Evolutionary conservation across 352 stramenopile species (phyloP), one percentile per base, ranked within the genome.

Genomic region (Phytophthora macrochlamydospora): DNA sequence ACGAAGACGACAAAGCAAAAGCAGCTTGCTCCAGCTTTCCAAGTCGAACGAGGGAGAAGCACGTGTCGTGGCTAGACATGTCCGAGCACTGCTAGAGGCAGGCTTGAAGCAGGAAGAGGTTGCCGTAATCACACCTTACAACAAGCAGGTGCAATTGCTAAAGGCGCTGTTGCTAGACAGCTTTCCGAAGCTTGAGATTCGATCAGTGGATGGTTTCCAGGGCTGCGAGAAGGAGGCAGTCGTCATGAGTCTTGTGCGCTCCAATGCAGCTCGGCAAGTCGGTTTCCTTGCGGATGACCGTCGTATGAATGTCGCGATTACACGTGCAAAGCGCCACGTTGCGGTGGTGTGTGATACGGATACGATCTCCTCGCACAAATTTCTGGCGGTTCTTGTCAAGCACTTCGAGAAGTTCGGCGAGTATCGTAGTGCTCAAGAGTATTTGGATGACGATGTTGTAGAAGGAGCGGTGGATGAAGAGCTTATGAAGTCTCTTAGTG

Each of bases 291-390:
- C 85, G 9, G 97, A 99, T 65, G 84, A 98, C 51, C 85, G 98
- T 7, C 90, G 98, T n/a, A 92, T 99, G 67, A 99, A 99, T 81
- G 97, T 99, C 24, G 97, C 97, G 9, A 88, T 99, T 8, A 99
- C 97, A 24, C 77, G 97, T 29, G 97, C 97, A 1, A 98, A 98
- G 73, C 86, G 97, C 24, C 97, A 99, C 69, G 85, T 98, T n/a
- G 87, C 85, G 14, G 62, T 99, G 1, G 82, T 99, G 24, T 97
- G 95, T 59, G 97, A 99, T 74, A 91, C 82, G 3, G 94, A 98
- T 38, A 99, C 95, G 29, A 97, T 98, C 56, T 84, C 77, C 2
- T 67, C 83, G 50, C 90, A 98, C 74, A 70, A 78, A 14, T 99
- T 99, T 65, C 78, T 99, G 24, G 85, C 84, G 50, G 79, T 75